A percentile compares a stretch with the other conserved stretches of the same genome.
These are phyloP conservation scores for Mycena kentingensis DNA, from an alignment of 768 basidiomycete species.

Conservation along the genomic window DNA sequence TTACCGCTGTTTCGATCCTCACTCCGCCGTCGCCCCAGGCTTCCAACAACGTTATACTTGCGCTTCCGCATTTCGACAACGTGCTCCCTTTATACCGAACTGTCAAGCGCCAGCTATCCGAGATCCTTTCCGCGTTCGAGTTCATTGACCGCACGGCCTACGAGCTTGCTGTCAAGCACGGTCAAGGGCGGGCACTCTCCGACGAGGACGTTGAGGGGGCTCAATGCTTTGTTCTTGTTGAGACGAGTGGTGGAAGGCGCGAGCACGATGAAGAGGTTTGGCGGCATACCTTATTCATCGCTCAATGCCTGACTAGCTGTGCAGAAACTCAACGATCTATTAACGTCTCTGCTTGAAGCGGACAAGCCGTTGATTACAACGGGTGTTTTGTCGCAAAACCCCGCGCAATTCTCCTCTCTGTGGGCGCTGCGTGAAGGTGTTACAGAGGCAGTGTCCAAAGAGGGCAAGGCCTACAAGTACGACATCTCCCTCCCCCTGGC, in stretches of 20 bases:
- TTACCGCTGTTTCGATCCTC: constrained; percentile 94
- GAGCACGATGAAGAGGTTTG: constrained; percentile 92
- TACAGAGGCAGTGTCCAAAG: constrained; percentile 89
- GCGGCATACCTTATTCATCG: no score
- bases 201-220: constrained; percentile 76
- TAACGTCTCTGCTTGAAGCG: constrained; percentile 75
- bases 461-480: constrained; percentile 96
- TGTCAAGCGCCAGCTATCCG: constrained; percentile 81
- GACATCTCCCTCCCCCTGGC: constrained; percentile 88
- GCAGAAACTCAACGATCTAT: constrained; percentile 84
- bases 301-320: constrained; percentile 2
- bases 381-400: constrained; percentile 89
- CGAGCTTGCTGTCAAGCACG: constrained; percentile 80
- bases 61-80: constrained; percentile 82
- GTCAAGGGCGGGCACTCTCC: constrained; percentile 74
- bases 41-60: constrained; percentile 89
- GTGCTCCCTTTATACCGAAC: constrained; percentile 83
- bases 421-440: constrained; percentile 94
- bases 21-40: constrained; percentile 82
- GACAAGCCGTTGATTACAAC: constrained; percentile 81
- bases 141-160: constrained; percentile 89
- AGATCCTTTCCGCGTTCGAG: constrained; percentile 97
- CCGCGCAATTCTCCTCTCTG: constrained; percentile 83
- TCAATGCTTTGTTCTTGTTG: constrained; percentile 87
- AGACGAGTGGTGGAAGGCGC: constrained; percentile 90